A percentile compares a stretch with the other conserved stretches of the same genome.
Conservation (phyloP, 1,284 basidiomycete genomes). For the Albatrellus sp. region DNA sequence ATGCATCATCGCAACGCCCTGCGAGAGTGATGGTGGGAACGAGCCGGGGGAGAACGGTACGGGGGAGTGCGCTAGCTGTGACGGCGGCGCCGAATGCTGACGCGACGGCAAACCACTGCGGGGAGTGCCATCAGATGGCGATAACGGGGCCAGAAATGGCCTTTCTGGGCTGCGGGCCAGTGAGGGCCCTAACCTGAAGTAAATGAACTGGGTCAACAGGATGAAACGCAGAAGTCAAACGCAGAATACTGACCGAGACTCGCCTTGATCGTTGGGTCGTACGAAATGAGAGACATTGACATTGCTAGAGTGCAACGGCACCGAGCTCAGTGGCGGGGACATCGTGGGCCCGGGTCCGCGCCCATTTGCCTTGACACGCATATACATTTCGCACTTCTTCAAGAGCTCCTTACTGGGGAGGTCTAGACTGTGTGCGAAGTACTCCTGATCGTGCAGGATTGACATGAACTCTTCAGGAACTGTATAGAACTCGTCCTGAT, state of each 20-base stretch:
- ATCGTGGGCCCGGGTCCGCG: constrained; percentile 23
- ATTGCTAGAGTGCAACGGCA: constrained; percentile 18
- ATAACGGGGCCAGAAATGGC: constrained; percentile 19
- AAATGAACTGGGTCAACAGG: not conserved
- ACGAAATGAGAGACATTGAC: constrained; percentile 13
- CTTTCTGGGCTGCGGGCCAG: constrained; percentile 23
- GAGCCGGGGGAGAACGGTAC: constrained; percentile 28
- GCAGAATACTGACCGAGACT: constrained; percentile 8
- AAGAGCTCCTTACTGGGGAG: constrained; percentile 82
- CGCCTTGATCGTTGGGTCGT: constrained; percentile 8
- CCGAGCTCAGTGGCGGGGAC: constrained; percentile 21
- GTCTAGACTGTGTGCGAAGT: constrained; percentile 74
- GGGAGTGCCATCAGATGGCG: constrained; percentile 25
- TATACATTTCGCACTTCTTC: constrained; percentile 80
- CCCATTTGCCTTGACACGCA: constrained; percentile 36
- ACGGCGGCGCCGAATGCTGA: constrained; percentile 21
- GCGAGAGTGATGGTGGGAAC: constrained; percentile 27
- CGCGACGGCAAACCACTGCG: constrained; percentile 27
- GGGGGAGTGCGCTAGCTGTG: constrained; percentile 24
- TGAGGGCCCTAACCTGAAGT: constrained; percentile 14
- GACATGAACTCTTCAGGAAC: constrained; percentile 79
- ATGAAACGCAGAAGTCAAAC: not conserved
- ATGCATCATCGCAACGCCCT: constrained; percentile 26
- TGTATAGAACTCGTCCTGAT: constrained; percentile 89
- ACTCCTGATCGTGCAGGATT: constrained; percentile 76